Percentiles rank a stretch among this genome's conserved stretches.
These are phyloP conservation scores for Paramecium primaurelia DNA, from an alignment of 73 alveolate species.

Conservation along the genomic window DNA sequence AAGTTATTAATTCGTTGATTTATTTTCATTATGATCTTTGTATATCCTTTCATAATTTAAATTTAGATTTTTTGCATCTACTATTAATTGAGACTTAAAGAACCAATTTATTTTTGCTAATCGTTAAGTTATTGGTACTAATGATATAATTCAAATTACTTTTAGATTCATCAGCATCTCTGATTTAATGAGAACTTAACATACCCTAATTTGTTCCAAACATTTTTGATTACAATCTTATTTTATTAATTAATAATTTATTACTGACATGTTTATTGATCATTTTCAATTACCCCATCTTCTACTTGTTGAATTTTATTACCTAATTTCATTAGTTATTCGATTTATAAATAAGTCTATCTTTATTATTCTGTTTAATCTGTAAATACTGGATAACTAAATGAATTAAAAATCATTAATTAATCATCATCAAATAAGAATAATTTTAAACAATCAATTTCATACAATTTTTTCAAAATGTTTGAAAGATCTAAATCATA, in stretches of 20 bases:
- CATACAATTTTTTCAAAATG: conserved; percentile 1
- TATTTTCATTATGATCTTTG: too few species aligned
- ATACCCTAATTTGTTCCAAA: neutral
- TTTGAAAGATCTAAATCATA: conserved; percentile 19
- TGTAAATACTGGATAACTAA: neutral
- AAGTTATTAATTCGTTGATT: neutral
- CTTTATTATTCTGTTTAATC: neutral
- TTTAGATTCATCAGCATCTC: neutral
- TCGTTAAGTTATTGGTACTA: neutral
- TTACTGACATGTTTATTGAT: neutral
- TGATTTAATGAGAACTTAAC: neutral
- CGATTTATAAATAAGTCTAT: neutral
- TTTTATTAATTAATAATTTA: neutral
- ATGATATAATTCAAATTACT: neutral
- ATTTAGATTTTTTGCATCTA: neutral
- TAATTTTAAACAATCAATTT: conserved; percentile 23
- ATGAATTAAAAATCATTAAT: neutral
- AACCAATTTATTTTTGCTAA: neutral
- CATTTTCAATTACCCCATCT: neutral
- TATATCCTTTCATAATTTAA: neutral
- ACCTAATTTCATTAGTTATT: neutral
- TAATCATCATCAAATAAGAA: conserved; percentile 40
- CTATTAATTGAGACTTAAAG: neutral
- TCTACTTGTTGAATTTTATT: neutral
- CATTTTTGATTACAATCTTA: neutral